Evolutionary conservation across 805 yeast species (phyloP).

Genomic region (Ogataea nitratoaversa): DNA sequence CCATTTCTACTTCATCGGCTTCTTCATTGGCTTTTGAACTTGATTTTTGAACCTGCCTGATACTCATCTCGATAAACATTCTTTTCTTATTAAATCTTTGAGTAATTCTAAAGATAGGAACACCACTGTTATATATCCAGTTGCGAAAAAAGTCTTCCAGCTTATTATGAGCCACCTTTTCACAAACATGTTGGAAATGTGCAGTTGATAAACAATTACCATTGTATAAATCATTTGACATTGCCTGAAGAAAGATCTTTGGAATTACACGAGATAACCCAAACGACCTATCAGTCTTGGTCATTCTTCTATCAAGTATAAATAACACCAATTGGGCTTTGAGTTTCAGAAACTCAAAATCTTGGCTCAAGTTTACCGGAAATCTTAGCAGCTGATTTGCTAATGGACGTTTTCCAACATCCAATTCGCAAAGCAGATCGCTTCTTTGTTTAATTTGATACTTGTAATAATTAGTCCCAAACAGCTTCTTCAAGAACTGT

Average conservation of each 20-base stretch:
- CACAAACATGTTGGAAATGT: constrained; percentile 92
- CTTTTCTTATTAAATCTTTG: constrained; percentile 92
- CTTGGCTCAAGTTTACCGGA: constrained; percentile 56
- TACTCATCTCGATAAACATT: constrained; percentile 90
- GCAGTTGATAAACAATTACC: constrained; percentile 70
- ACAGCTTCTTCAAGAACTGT: constrained; percentile 60
- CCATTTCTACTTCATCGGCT: constrained; percentile 16
- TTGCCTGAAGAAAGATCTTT: constrained; percentile 84
- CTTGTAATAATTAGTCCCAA: constrained; percentile 82
- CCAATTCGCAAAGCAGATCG: constrained; percentile 66
- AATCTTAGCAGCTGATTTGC: constrained; percentile 62
- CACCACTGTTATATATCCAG: constrained; percentile 89
- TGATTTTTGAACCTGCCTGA: constrained; percentile 79
- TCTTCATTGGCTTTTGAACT: constrained; percentile 25
- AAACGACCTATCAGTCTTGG: constrained; percentile 90
- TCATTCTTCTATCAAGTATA: constrained; percentile 87
- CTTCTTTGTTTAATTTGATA: constrained; percentile 62
- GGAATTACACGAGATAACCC: constrained; percentile 91
- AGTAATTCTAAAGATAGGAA: constrained; percentile 82
- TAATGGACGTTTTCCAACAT: constrained; percentile 77
- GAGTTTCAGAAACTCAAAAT: constrained; percentile 63
- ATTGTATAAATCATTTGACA: constrained; percentile 87
- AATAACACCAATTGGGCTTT: constrained; percentile 84
- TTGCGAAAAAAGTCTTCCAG: constrained; percentile 82
- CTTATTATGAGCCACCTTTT: constrained; percentile 83